Base-by-base conservation (phyloP, 108 stramenopile species). In the Conticribra guillardii region DNA sequence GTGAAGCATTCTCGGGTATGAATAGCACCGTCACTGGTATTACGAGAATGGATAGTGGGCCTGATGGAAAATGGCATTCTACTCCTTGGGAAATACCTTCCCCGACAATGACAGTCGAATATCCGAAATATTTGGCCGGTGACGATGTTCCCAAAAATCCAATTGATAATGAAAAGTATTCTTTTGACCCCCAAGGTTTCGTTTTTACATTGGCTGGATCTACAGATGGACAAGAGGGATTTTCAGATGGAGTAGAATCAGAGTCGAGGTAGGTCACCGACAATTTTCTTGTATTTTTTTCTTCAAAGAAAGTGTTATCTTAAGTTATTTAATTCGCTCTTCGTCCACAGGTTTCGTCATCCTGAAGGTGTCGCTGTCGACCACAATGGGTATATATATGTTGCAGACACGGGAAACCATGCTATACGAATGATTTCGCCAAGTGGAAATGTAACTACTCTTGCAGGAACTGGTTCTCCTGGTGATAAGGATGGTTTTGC, bases 331-430 rank as follows among this genome's bases (percentile, higher is more conserved):
- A 15, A 56, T 28, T 15, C 51, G 19, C 19, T 56, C 5, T 7
- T 29, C 23, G 7, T 28, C 28, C 3, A 29, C 53, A 71, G 77
- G 22, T 96, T 94, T 70, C 70, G 74, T 45, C 71, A 69, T 49
- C 92, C 92, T 1, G 61, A 87, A 55, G 92, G 87, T 22, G 86
- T 94, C 17, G 90, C 89, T 8, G 82, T 90, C 3, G 93, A 94
- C 69, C 82, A 68, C n/a, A 82, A 87, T 26, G 88, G 90, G n/a
- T 90, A 92, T 53, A 73, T 93, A 3, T 94, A 84, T 61, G 89
- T 96, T 8, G 92, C 90, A 8, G 95, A 96, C 66, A 91, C 89
- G 16, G 89, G 87, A n/a, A 96, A 96, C 66, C 87, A 96, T 64
- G 81, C 85, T 16, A 86, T 96, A 18, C 83, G 92, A 24, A 51